These are phyloP conservation scores for Mortierella sp. DNA, from an alignment of 371 early-diverging fungal genomes.

Conservation along the genomic window DNA sequence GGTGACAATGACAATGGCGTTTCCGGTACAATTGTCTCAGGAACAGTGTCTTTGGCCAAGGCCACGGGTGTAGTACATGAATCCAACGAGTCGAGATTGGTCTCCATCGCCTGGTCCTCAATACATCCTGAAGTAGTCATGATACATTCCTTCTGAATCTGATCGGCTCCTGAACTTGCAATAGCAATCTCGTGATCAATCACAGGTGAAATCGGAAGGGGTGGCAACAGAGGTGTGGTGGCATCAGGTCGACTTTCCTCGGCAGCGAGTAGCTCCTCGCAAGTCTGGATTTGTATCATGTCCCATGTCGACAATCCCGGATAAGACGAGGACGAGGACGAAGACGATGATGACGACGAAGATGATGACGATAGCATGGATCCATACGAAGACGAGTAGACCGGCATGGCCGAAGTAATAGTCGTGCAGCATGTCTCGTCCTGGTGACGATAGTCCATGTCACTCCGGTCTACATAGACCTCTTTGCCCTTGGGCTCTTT, in stretches of 20 bases:
- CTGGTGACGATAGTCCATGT: neutral
- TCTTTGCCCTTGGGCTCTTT: slow-evolving; percentile 47
- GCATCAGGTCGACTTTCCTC: slow-evolving; percentile 3
- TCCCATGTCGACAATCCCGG: no score
- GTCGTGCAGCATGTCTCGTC: slow-evolving; percentile 1
- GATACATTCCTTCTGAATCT: no score
- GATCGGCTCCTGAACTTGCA: no score
- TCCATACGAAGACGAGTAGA: slow-evolving; percentile 27
- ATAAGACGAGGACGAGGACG: slow-evolving; percentile 6
- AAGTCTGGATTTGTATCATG: slow-evolving; percentile 1
- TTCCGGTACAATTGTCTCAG: no score
- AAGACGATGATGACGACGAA: slow-evolving; percentile 17
- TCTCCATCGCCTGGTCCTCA: no score
- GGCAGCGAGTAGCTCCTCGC: slow-evolving; percentile 4
- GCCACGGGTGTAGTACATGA: no score
- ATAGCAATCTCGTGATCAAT: no score
- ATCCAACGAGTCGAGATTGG: no score
- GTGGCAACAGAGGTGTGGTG: slow-evolving; percentile 20
- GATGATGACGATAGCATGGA: slow-evolving; percentile 27
- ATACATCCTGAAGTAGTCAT: no score
- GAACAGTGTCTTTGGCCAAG: no score
- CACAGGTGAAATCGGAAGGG: slow-evolving; percentile 48
- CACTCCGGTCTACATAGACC: slow-evolving; percentile 20
- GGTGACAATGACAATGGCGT: no score
- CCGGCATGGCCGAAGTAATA: neutral